Base-by-base conservation (phyloP, 1,284 basidiomycete genomes). In the Trichosporon sp. region DNA sequence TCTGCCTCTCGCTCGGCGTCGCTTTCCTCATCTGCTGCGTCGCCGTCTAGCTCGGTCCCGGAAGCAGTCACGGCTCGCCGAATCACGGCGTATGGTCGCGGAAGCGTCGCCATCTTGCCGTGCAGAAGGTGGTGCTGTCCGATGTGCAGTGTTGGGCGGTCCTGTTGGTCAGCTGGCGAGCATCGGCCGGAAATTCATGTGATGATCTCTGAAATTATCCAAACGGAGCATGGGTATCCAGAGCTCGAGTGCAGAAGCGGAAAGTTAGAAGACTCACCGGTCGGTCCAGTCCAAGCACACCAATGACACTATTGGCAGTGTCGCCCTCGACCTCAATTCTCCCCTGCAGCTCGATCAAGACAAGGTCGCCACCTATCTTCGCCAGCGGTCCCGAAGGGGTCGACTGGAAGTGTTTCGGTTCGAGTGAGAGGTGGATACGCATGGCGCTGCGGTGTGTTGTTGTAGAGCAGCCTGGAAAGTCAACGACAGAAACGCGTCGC, bases 51-150 rank as follows among this genome's bases (percentile, higher is more conserved):
- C 7, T 59, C 31, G 14, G 58, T 36, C 3, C 19, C 31, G 0
- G 32, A 23, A 14, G 57, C 31, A 11, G 60, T 65, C n/a, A 65
- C 59, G 2, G 65, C 73, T 9, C 73, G 65, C 4, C 78, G 72
- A 32, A 81, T 80, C 9, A 93, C 85, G 0, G 88, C 92, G 52
- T 91, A 84, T 0, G 91, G 91, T 73, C 90, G 92, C 0, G 87
- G 78, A 10, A 96, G 83, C 46, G 82, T 84, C 36, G 87, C 84
- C 62, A 95, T 83, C 74, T 90, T 92, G 56, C 93, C 93, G 74
- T 96, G 93, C 1, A 96, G 85, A 16, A 92, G 82, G 74, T 96
- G 91, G 78, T 95, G 88, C 60, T 69, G 67, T 7, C 92, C 92
- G 63, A 96, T 89, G 66, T 85, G 81, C 4, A 96, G 83, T 0